Conservation (phyloP, 345 rosid genomes). For the Stellera chamaejasme region DNA sequence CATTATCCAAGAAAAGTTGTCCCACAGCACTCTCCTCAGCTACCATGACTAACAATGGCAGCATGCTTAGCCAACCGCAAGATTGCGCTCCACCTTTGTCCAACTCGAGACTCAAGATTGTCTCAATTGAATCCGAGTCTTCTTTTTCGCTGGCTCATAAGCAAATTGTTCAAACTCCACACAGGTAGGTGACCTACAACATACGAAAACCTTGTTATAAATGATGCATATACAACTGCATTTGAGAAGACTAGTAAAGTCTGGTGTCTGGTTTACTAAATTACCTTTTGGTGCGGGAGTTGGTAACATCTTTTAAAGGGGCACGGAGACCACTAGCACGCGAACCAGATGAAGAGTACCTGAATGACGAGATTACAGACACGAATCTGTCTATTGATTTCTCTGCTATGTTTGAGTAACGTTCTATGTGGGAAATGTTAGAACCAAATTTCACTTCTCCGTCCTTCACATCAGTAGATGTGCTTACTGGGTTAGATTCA, state of each 20-base stretch:
- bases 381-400: constrained; percentile 74
- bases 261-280: constrained; percentile 2
- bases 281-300: constrained; percentile 43
- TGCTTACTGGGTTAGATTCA: constrained; percentile 26
- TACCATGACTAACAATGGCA: too few relatives aligned
- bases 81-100: too few relatives aligned
- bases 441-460: constrained; percentile 60
- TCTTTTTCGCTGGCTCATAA: constrained; percentile 31
- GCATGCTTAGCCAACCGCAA: too few relatives aligned
- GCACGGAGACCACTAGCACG: constrained; percentile 95
- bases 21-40: too few relatives aligned
- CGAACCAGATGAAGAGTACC: constrained; percentile 55
- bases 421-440: constrained; percentile 59
- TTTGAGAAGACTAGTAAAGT: background rate
- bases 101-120: constrained; percentile 23
- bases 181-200: constrained; percentile 35
- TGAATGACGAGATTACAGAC: constrained; percentile 61
- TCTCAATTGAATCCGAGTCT: constrained; percentile 17
- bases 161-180: constrained; percentile 59
- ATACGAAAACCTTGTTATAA: constrained; percentile 5
- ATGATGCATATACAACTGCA: constrained; percentile 3
- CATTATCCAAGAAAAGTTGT: too few relatives aligned
- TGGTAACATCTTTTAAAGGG: constrained; percentile 64
- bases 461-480: constrained; percentile 13
- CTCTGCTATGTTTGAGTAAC: constrained; percentile 73